Conservation (phyloP, 2,329 filamentous ascomycete genomes). For the Colletotrichum lindemuthianum region DNA sequence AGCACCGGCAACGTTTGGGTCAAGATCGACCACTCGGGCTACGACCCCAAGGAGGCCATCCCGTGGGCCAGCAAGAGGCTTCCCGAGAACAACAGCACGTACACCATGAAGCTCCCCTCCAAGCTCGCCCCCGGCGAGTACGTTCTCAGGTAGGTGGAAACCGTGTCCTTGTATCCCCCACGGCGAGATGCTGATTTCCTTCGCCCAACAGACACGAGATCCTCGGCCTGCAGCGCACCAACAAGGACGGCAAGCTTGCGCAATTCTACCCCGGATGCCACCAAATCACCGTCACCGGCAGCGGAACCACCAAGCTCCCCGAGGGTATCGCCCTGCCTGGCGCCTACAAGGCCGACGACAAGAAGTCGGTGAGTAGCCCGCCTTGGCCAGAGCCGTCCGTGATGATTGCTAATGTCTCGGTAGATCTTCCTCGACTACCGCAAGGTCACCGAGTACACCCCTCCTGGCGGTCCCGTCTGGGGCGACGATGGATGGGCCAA, state of each 20-base stretch:
- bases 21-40: slow-evolving; percentile 49
- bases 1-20: slow-evolving; percentile 44
- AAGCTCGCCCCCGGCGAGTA: slow-evolving; percentile 58
- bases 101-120: slow-evolving; percentile 52
- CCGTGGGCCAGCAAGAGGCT: slow-evolving; percentile 49
- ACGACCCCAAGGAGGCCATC: slow-evolving; percentile 42
- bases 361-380: slow-evolving; percentile 27
- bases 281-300: slow-evolving; percentile 63
- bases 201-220: slow-evolving; percentile 55
- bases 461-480: slow-evolving; percentile 39
- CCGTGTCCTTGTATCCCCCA: no score
- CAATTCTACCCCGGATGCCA: slow-evolving; percentile 69
- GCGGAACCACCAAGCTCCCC: slow-evolving; percentile 50
- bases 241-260: slow-evolving; percentile 57
- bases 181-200: neutral
- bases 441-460: slow-evolving; percentile 40
- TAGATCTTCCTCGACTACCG: slow-evolving; percentile 42
- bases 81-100: slow-evolving; percentile 45
- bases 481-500: slow-evolving; percentile 36
- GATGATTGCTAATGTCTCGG: neutral
- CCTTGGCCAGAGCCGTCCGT: neutral
- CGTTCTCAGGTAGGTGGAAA: slow-evolving; percentile 47
- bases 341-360: slow-evolving; percentile 39
- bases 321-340: slow-evolving; percentile 40
- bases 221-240: slow-evolving; percentile 61